Evolutionary conservation across 2,329 filamentous ascomycete genomes (phyloP).

Genomic region (Aspergillus flavus): DNA sequence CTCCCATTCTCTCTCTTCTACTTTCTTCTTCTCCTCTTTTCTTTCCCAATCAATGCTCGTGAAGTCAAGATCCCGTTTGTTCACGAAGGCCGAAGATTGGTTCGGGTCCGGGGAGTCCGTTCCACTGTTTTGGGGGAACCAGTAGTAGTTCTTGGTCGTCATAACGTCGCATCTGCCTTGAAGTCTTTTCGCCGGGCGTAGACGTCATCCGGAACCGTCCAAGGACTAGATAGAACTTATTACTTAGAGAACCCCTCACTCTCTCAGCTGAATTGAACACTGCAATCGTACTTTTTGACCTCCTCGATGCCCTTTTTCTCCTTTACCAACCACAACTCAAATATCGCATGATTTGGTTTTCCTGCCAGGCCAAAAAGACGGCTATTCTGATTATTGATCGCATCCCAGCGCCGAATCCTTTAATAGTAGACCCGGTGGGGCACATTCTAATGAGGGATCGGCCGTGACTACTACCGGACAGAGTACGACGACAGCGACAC

Average conservation of each 20-base stretch:
- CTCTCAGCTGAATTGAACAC: not conserved
- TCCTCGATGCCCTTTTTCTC: not conserved
- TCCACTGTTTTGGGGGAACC: slow-evolving; percentile 10
- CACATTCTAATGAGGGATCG: slow-evolving; percentile 6
- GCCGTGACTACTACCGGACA: slow-evolving; percentile 1
- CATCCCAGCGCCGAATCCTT: slow-evolving; percentile 1
- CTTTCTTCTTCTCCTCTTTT: not conserved
- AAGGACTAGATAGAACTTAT: not conserved
- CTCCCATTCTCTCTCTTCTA: not conserved
- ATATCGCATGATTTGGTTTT: slow-evolving; percentile 1
- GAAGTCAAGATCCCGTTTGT: not conserved
- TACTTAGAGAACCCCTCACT: slow-evolving; percentile 12
- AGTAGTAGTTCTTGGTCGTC: slow-evolving; percentile 16
- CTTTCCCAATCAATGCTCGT: not conserved
- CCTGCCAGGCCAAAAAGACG: not conserved
- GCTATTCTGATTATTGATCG: not conserved
- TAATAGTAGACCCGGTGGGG: slow-evolving; percentile 5
- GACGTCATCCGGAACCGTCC: slow-evolving; percentile 39
- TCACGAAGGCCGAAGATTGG: not conserved
- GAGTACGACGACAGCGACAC: not conserved
- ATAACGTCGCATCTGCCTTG: slow-evolving; percentile 24
- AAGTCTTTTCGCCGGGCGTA: slow-evolving; percentile 24
- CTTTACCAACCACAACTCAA: not conserved
- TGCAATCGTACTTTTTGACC: not conserved
- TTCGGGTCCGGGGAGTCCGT: slow-evolving; percentile 12